Evolutionary conservation across 352 stramenopile species (phyloP), one percentile per base, ranked within the genome.

Genomic region (Globisporangium barbulae): DNA sequence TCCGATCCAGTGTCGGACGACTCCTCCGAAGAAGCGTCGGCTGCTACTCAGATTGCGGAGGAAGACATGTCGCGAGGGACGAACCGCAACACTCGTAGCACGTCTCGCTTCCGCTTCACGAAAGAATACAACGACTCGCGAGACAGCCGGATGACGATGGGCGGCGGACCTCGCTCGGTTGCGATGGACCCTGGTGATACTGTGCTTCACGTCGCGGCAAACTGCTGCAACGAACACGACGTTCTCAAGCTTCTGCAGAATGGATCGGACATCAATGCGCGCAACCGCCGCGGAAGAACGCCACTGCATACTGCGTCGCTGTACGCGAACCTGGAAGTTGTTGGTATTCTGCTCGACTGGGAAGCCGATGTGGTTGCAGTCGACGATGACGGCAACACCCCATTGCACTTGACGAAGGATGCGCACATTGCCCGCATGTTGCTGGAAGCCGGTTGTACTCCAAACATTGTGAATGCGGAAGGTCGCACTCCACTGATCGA

Each of bases 131-230:
- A 83, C 44, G 81, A 91, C 54, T 64, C 74, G 50, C 47, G 70
- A 44, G 67, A 75, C 47, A 67, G 55, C 22, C 54, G 67, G 10
- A 66, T 73, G 42, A 67, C 71, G 7, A 75, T 79, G 63, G 68
- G 68, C 44, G 74, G 90, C 47, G 79, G 72, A 28, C 84, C 84
- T 41, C 84, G 86, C 6, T 83, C 86, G 5, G 86, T 95, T 45
- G 85, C 84, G 12, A 95, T 93, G 86, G 84, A 90, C 48, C 86
- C 86, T 10, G 88, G 88, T 69, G 86, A 96, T 57, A 95, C 86
- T 25, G 88, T 93, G 53, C 71, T 96, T 15, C 88, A 96, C 68
- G 80, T 95, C 13, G 88, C 88, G 39, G 84, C 84, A 0, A 95
- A 94, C 66, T 94, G 84, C 69, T 93, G 84, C 64, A 93, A 93